Percentiles rank a stretch among this genome's conserved stretches.
phyloP scores from a whole-genome alignment of 352 stramenopile species.

The Pythium insidiosum region DNA sequence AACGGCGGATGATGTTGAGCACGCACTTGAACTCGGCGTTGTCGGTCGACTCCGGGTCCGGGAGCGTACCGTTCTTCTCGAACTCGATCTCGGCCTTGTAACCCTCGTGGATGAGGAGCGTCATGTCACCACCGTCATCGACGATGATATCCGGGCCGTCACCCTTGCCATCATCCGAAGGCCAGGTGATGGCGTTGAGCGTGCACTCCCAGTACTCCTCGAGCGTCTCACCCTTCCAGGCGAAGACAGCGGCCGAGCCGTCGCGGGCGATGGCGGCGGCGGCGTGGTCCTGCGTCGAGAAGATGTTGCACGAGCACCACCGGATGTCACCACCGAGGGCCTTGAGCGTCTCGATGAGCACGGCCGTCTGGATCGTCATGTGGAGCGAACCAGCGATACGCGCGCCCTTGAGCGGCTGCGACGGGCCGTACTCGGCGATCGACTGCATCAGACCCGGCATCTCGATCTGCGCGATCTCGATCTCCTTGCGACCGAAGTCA shows the following conservation, averaged over 20 bases:
- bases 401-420: slow-evolving; percentile 86
- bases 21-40: slow-evolving; percentile 99
- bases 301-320: slow-evolving; percentile 99
- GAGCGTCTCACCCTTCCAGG: slow-evolving; percentile 98
- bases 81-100: slow-evolving; percentile 96
- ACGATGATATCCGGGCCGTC: slow-evolving; percentile 97
- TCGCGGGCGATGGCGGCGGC: slow-evolving; percentile 95
- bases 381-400: slow-evolving; percentile 95
- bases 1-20: slow-evolving; percentile 93
- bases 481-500: slow-evolving; percentile 98
- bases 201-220: slow-evolving; percentile 99
- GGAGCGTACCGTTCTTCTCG: slow-evolving; percentile 90
- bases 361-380: slow-evolving; percentile 99
- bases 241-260: slow-evolving; percentile 94
- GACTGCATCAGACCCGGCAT: slow-evolving; percentile 98
- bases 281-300: slow-evolving; percentile 98
- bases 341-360: slow-evolving; percentile 98
- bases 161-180: slow-evolving; percentile 94
- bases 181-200: slow-evolving; percentile 96
- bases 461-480: slow-evolving; percentile 97
- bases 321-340: slow-evolving; percentile 94
- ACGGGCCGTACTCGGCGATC: slow-evolving; percentile 86
- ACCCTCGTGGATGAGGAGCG: slow-evolving; percentile 97
- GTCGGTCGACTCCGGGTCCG: slow-evolving; percentile 91
- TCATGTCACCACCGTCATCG: slow-evolving; percentile 99